A percentile compares a stretch with the other conserved stretches of the same genome.
phyloP scores from a whole-genome alignment of 2,329 filamentous ascomycete genomes.

The Apiospora aurea region DNA sequence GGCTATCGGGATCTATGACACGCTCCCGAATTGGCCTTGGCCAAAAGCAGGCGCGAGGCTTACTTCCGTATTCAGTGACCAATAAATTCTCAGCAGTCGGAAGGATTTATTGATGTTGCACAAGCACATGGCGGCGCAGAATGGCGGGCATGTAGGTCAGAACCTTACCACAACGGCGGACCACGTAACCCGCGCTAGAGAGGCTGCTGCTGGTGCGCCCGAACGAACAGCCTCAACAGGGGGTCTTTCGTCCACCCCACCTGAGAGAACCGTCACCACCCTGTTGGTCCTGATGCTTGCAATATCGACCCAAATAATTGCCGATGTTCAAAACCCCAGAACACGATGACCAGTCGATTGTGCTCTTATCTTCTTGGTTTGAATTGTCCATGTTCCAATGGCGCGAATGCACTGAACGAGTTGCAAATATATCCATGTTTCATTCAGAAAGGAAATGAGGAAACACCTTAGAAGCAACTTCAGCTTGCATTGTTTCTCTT shows the following conservation, averaged over 20 bases:
- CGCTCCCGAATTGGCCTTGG: neutral
- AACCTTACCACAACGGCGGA: constrained; percentile 2
- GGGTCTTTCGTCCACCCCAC: neutral
- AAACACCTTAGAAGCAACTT: no score
- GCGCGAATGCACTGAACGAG: neutral
- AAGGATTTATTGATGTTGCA: neutral
- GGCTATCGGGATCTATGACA: neutral
- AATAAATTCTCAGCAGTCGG: neutral
- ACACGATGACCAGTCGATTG: neutral
- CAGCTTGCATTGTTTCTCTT: neutral
- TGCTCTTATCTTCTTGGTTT: no score
- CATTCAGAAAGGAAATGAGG: neutral
- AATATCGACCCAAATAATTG: neutral
- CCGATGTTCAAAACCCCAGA: neutral
- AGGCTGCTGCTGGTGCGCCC: neutral
- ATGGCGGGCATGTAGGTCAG: neutral
- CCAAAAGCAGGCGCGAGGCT: neutral
- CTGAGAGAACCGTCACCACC: neutral
- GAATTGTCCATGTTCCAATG: no score
- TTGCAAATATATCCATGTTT: neutral
- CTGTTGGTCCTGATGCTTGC: constrained; percentile 3
- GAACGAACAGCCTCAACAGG: neutral
- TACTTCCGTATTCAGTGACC: neutral
- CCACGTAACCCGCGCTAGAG: neutral
- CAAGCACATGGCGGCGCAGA: neutral